These are phyloP conservation scores for Wickerhamiella alocasiicola DNA, from an alignment of 805 yeast species.

Conservation along the genomic window DNA sequence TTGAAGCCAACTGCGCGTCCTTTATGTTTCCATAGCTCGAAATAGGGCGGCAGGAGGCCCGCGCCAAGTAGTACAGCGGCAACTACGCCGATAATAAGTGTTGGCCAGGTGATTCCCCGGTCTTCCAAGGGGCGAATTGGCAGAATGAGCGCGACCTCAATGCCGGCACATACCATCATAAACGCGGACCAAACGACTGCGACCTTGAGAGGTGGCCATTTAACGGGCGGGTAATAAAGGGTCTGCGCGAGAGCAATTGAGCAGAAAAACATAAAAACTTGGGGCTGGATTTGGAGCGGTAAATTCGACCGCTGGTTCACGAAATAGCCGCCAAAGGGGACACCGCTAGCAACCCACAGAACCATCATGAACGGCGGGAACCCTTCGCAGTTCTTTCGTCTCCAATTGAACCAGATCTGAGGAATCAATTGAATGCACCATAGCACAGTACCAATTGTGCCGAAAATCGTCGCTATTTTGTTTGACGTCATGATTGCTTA, in stretches of 20 bases:
- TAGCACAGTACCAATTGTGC: conserved; percentile 76
- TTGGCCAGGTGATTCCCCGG: conserved; percentile 58
- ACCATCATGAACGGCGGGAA: conserved; percentile 81
- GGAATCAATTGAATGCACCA: conserved; percentile 93
- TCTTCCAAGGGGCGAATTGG: conserved; percentile 47
- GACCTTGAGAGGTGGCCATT: conserved; percentile 22
- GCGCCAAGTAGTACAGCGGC: conserved; percentile 64
- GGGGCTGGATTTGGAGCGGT: conserved; percentile 80
- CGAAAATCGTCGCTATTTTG: conserved; percentile 35
- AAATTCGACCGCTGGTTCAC: conserved; percentile 55
- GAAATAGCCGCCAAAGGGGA: conserved; percentile 81
- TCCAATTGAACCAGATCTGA: conserved; percentile 64
- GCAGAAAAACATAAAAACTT: conserved; percentile 61
- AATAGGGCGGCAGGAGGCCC: conserved; percentile 83
- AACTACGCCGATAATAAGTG: conserved; percentile 62
- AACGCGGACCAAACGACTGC: conserved; percentile 25
- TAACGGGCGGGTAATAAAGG: conserved; percentile 61
- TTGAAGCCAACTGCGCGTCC: conserved; percentile 87
- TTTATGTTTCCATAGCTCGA: conserved; percentile 62
- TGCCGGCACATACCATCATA: conserved; percentile 37
- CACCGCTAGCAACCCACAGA: conserved; percentile 67
- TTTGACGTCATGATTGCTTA: conserved; percentile 41
- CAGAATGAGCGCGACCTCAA: conserved; percentile 58
- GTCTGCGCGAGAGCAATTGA: conserved; percentile 55
- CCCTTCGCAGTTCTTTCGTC: conserved; percentile 70